A percentile compares a stretch with the other conserved stretches of the same genome.
Evolutionary conservation across 495 filamentous ascomycete genomes (phyloP).

Genomic region (Hyaloscypha finlandica): DNA sequence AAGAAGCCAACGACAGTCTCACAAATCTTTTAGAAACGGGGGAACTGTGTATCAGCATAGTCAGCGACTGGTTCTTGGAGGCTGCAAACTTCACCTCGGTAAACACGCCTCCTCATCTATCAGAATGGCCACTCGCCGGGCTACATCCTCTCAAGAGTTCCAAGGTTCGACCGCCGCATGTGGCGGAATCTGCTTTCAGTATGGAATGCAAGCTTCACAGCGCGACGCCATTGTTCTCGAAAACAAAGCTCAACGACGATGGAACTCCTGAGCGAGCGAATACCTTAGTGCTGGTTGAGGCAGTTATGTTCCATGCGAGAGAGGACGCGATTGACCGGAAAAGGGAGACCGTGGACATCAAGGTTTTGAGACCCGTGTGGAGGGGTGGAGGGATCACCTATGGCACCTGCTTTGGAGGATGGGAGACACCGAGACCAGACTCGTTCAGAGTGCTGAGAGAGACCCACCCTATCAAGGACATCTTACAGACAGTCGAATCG

Average conservation of each 20-base stretch:
- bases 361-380: constrained; percentile 67
- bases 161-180: constrained; percentile 27
- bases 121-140: constrained; percentile 80
- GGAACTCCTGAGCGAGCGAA: constrained; percentile 54
- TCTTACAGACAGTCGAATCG: neutral
- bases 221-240: constrained; percentile 32
- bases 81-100: constrained; percentile 78
- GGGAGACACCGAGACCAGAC: constrained; percentile 16
- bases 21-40: constrained; percentile 65
- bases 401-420: constrained; percentile 37
- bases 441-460: constrained; percentile 9
- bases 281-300: constrained; percentile 75
- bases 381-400: constrained; percentile 83
- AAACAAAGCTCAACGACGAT: constrained; percentile 41
- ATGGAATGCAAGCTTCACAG: constrained; percentile 57
- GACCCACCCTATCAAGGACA: neutral
- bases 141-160: constrained; percentile 46
- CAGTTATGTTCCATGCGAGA: constrained; percentile 78
- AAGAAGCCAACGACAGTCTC: constrained; percentile 65
- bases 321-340: constrained; percentile 83
- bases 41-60: constrained; percentile 82
- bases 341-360: constrained; percentile 59
- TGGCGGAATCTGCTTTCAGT: constrained; percentile 74
- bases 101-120: constrained; percentile 72
- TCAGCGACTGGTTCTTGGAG: constrained; percentile 78